Base-by-base conservation (phyloP, 768 basidiomycete genomes). In the Leucogyrophana mollusca region DNA sequence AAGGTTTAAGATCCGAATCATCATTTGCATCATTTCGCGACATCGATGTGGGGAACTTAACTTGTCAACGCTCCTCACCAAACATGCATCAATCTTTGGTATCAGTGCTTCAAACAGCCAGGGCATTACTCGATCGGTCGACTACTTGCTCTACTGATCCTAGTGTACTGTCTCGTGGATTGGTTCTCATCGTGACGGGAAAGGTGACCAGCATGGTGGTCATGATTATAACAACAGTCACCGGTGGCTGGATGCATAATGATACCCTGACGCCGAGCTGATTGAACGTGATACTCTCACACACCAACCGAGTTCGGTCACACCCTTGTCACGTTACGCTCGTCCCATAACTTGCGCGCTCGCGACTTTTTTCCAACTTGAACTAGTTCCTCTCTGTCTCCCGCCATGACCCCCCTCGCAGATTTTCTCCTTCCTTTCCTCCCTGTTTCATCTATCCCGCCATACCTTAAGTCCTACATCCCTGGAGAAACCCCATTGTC, bases 331-430 rank as follows among this genome's bases (percentile, higher is more conserved):
- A 62, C 66, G 55, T 55, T 49, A 45, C 22, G 45, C 50, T 61
- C 60, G 51, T 50, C 51, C 39, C 40, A 53, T 65, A 62, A 65
- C 65, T 64, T 47, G 34, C 23, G 43, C 36, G 36, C 52, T 43
- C 45, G 47, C 54, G 40, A 57, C 40, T 43, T 14, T 35, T 48
- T 54, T 48, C 54, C 35, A 34, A 37, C 43, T 56, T 56, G 56
- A 47, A 52, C 56, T 55, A 58, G 45, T 55, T 56, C 55, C 52
- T 57, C 56, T 56, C 52, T 52, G 51, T 53, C 27, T 27, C 54
- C 62, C 47, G 53, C 66, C 72, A 88, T 89, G 87, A 73, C 79
- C 62, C 75, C 79, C 50, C 78, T 91, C 67, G 85, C 89, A 56
- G 85, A 88, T 65, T 70, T 86, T 56, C 73, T 91, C 55, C 70